These are phyloP conservation scores for Setaria viridis DNA, from an alignment of 202 grass and related monocot genomes.

Conservation along the genomic window DNA sequence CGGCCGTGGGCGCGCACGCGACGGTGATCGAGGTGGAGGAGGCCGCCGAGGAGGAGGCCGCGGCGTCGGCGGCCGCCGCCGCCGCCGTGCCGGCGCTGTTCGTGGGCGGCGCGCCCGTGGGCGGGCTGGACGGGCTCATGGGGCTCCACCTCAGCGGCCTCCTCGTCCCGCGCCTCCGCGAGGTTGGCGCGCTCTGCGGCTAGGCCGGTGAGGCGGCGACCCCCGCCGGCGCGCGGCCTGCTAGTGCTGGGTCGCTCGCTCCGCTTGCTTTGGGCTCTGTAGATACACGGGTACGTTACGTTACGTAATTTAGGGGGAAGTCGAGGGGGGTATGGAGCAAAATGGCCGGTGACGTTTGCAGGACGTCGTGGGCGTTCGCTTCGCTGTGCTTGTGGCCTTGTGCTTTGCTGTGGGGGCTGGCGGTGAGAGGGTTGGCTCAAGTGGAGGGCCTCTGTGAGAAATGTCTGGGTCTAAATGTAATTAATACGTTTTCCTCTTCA, in stretches of 20 bases:
- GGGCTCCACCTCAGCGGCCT: slow-evolving; percentile 65
- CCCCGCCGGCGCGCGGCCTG: neutral
- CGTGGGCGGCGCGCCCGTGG: slow-evolving; percentile 74
- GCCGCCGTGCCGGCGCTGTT: slow-evolving; percentile 71
- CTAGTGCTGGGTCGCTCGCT: neutral
- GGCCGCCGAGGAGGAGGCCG: slow-evolving; percentile 51
- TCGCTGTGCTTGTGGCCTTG: neutral
- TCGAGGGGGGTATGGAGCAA: neutral
- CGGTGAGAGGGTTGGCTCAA: neutral
- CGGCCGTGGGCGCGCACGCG: slow-evolving; percentile 74
- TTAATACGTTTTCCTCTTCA: slow-evolving; percentile 34
- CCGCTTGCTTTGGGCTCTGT: neutral
- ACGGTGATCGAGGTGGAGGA: slow-evolving; percentile 75
- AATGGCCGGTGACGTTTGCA: neutral
- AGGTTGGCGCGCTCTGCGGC: slow-evolving; percentile 59
- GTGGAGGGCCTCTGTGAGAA: neutral
- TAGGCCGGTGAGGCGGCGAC: neutral
- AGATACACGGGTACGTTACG: slow-evolving; percentile 29
- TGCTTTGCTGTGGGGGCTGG: neutral
- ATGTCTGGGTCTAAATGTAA: slow-evolving; percentile 52
- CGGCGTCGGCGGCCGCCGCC: slow-evolving; percentile 26
- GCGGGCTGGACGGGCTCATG: slow-evolving; percentile 88
- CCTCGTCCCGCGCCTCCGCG: slow-evolving; percentile 61
- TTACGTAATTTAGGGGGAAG: slow-evolving; percentile 24
- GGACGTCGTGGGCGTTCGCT: neutral